Percentiles rank a stretch among this genome's conserved stretches.
Evolutionary conservation across 352 stramenopile species (phyloP).

Genomic region (Phytophthora boehmeriae): DNA sequence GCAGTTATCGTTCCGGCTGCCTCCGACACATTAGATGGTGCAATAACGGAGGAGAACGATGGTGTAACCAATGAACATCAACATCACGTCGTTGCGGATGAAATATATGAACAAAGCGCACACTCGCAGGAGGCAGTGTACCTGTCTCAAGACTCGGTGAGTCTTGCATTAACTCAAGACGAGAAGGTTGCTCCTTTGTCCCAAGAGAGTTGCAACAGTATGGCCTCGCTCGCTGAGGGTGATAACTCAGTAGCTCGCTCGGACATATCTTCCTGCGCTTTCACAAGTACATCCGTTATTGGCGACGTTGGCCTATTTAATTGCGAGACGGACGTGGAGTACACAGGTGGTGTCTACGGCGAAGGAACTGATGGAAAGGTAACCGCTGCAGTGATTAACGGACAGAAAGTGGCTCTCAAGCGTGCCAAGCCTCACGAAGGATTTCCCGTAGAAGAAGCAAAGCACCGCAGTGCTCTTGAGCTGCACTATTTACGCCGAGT

Average conservation of each 20-base stretch:
- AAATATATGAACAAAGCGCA: constrained; percentile 6
- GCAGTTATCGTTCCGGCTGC: constrained; percentile 2
- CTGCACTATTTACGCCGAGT: constrained; percentile 83
- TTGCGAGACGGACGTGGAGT: constrained; percentile 81
- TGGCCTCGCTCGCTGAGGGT: constrained; percentile 9
- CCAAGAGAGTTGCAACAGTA: constrained; percentile 32
- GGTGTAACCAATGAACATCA: neutral
- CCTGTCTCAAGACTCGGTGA: constrained; percentile 33
- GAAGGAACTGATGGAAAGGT: constrained; percentile 88
- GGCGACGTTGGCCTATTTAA: constrained; percentile 88
- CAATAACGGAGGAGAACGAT: constrained; percentile 13
- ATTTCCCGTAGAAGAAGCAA: constrained; percentile 78
- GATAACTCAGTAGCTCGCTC: constrained; percentile 2
- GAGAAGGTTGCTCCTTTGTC: constrained; percentile 32
- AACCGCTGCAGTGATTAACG: constrained; percentile 71
- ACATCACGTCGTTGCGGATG: constrained; percentile 8
- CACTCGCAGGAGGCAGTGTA: constrained; percentile 16
- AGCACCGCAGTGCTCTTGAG: constrained; percentile 76
- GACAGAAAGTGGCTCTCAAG: constrained; percentile 86
- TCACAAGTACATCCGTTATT: constrained; percentile 84
- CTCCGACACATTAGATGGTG: neutral
- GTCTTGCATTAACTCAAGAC: constrained; percentile 13
- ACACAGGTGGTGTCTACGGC: constrained; percentile 80
- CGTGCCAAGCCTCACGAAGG: constrained; percentile 79
- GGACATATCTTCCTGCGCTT: constrained; percentile 30